Evolutionary conservation across 2,329 filamentous ascomycete species (phyloP).

Genomic region (Ciborinia camelliae): DNA sequence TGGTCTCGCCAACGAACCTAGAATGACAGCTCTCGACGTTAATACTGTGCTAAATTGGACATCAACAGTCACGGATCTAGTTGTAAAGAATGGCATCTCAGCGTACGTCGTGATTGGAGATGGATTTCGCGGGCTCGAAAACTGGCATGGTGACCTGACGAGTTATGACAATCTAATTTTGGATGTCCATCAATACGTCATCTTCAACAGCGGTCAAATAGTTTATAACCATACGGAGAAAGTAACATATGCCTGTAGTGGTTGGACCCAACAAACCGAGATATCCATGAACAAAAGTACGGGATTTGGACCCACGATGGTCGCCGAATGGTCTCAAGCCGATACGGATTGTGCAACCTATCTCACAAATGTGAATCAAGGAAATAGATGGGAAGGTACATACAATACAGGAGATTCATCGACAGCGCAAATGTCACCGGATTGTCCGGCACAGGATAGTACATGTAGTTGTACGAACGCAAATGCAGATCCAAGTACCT

Average conservation of each 20-base stretch:
- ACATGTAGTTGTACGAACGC: conserved; percentile 71
- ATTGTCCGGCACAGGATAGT: conserved; percentile 67
- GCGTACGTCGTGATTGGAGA: conserved; percentile 83
- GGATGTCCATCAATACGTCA: conserved; percentile 98
- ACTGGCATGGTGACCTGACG: conserved; percentile 84
- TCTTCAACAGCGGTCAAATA: conserved; percentile 91
- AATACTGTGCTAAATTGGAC: conserved; percentile 77
- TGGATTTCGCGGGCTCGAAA: conserved; percentile 85
- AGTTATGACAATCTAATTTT: conserved; percentile 71
- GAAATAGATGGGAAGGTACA: conserved; percentile 89
- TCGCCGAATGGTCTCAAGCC: conserved; percentile 96
- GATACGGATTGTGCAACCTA: conserved; percentile 89
- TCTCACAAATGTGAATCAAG: conserved; percentile 85
- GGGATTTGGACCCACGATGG: conserved; percentile 89
- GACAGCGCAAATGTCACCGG: conserved; percentile 59
- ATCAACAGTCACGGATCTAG: conserved; percentile 63
- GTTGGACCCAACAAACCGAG: conserved; percentile 77
- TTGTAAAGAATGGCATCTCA: conserved; percentile 73
- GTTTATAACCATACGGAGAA: conserved; percentile 77
- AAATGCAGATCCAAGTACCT: conserved; percentile 68
- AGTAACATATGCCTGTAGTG: conserved; percentile 80
- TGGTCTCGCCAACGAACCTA: conserved; percentile 90
- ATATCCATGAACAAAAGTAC: conserved; percentile 68
- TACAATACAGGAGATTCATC: conserved; percentile 62
- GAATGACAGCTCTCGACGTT: conserved; percentile 69